phyloP scores from a whole-genome alignment of 352 stramenopile genomes.

The Phytophthora pini region DNA sequence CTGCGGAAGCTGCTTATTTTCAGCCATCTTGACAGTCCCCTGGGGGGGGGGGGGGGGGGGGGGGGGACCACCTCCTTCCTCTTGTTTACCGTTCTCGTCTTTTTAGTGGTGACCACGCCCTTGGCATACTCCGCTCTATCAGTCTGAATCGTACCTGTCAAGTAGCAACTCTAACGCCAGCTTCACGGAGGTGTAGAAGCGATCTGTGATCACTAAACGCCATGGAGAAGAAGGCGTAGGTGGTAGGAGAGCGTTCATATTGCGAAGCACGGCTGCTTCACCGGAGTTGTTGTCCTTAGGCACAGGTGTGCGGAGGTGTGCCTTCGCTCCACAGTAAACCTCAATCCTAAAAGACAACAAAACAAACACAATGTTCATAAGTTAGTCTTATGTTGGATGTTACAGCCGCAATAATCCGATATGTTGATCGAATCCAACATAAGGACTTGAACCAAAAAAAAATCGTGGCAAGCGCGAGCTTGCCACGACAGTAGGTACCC shows the following conservation, averaged over 20 bases:
- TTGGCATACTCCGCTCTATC: background rate
- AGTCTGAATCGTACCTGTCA: background rate
- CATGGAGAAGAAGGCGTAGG: background rate
- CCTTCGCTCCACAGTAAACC: background rate
- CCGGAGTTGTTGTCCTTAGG: background rate
- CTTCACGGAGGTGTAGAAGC: background rate
- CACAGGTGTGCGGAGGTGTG: background rate
- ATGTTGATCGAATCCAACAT: background rate
- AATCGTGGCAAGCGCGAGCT: background rate
- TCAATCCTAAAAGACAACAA: background rate
- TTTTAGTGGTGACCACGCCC: background rate
- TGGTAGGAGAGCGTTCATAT: background rate
- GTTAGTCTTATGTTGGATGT: background rate
- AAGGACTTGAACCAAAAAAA: background rate
- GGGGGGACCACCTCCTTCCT: background rate
- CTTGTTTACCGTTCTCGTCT: background rate
- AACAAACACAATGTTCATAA: too few relatives aligned
- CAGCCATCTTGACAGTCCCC: background rate
- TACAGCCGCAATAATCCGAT: too few relatives aligned
- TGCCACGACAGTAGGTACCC: background rate
- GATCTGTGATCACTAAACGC: background rate
- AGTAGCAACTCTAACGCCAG: background rate
- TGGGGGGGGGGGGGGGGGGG: background rate
- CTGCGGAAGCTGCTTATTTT: background rate
- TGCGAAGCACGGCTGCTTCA: conserved; percentile 1